These are phyloP conservation scores for Microthyrium microscopicum DNA, from an alignment of 2,329 filamentous ascomycete genomes.

Conservation along the genomic window DNA sequence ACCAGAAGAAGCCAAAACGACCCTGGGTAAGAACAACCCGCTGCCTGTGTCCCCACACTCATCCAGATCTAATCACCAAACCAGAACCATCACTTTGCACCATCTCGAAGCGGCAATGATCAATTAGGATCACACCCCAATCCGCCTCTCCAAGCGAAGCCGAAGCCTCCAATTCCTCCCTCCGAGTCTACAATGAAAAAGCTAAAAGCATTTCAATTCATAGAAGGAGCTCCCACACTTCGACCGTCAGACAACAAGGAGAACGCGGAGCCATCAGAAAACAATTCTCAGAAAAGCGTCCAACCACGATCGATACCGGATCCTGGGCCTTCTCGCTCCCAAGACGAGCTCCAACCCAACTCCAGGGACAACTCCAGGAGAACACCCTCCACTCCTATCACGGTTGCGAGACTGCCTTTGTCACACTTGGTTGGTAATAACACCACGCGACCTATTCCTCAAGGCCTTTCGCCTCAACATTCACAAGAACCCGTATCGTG, in stretches of 20 bases:
- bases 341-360: constrained; percentile 14
- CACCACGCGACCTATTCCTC: no score
- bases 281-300: not conserved
- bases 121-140: constrained; percentile 1
- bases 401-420: constrained; percentile 39
- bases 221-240: constrained; percentile 18
- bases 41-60: no score
- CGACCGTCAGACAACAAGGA: constrained; percentile 22
- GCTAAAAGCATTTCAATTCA: constrained; percentile 37
- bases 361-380: no score
- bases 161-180: constrained; percentile 27
- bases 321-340: constrained; percentile 5
- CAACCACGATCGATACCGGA: not conserved
- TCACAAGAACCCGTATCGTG: no score
- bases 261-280: constrained; percentile 14
- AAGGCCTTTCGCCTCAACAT: no score
- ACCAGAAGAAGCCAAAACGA: constrained; percentile 28
- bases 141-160: constrained; percentile 13
- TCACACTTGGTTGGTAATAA: constrained; percentile 45
- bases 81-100: constrained; percentile 17
- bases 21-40: constrained; percentile 3
- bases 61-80: not conserved
- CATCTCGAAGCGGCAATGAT: constrained; percentile 15
- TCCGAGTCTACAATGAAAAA: constrained; percentile 37
- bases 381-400: constrained; percentile 44